These are phyloP conservation scores for Pestalotiopsis sp. DNA, from an alignment of 2,329 filamentous ascomycete species.

Conservation along the genomic window DNA sequence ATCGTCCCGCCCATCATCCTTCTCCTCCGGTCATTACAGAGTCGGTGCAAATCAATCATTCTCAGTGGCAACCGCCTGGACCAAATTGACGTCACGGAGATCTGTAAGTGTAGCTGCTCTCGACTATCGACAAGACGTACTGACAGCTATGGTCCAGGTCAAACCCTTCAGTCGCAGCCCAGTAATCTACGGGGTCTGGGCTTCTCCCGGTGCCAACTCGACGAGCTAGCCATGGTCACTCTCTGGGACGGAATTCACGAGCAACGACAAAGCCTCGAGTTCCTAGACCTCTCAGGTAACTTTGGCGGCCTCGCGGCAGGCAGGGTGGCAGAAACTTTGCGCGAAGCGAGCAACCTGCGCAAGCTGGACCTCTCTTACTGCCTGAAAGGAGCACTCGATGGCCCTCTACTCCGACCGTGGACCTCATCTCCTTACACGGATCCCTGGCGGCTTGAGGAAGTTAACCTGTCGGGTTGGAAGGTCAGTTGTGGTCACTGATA, in stretches of 20 bases:
- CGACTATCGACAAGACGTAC: not conserved
- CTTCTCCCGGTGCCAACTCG: slow-evolving; percentile 53
- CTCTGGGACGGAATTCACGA: slow-evolving; percentile 51
- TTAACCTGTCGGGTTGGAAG: slow-evolving; percentile 58
- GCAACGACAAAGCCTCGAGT: slow-evolving; percentile 47
- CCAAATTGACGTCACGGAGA: slow-evolving; percentile 48
- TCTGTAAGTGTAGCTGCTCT: slow-evolving; percentile 38
- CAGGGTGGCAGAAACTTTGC: slow-evolving; percentile 46
- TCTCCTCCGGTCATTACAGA: slow-evolving; percentile 48
- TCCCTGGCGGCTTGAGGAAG: slow-evolving; percentile 51
- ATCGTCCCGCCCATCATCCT: slow-evolving; percentile 52
- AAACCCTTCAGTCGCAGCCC: slow-evolving; percentile 30
- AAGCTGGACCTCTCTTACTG: slow-evolving; percentile 54
- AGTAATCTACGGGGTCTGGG: slow-evolving; percentile 50
- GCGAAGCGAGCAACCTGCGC: slow-evolving; percentile 45
- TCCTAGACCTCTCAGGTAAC: slow-evolving; percentile 56
- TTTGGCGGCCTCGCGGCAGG: slow-evolving; percentile 52
- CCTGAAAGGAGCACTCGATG: slow-evolving; percentile 47
- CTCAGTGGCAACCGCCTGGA: slow-evolving; percentile 54
- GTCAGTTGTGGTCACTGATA: slow-evolving; percentile 32
- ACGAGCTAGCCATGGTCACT: slow-evolving; percentile 48
- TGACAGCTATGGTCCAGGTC: slow-evolving; percentile 19
- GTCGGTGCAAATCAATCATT: slow-evolving; percentile 52
- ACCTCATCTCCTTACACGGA: slow-evolving; percentile 36
- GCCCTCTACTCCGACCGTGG: slow-evolving; percentile 48